Percentiles rank a stretch among this genome's conserved stretches.
Evolutionary conservation across 371 early-diverging fungal genomes (phyloP).

Genomic region (Mucor plumbeus): DNA sequence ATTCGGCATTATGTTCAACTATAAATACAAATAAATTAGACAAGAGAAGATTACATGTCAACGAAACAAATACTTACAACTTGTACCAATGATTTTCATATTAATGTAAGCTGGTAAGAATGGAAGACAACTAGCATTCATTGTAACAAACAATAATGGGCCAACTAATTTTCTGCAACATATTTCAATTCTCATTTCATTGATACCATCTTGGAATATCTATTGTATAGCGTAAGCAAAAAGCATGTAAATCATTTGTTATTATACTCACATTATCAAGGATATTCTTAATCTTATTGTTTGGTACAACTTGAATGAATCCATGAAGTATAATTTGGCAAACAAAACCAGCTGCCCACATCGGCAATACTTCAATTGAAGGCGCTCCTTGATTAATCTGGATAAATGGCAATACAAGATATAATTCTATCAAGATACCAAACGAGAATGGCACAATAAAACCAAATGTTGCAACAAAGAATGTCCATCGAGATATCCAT

Average conservation of each 20-base stretch:
- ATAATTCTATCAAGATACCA: slow-evolving; percentile 56
- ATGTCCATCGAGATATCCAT: slow-evolving; percentile 25
- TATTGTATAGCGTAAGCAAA: not conserved
- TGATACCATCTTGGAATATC: slow-evolving; percentile 30
- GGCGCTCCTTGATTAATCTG: slow-evolving; percentile 26
- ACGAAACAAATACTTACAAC: not conserved
- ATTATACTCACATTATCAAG: slow-evolving; percentile 37
- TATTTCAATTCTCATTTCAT: slow-evolving; percentile 16
- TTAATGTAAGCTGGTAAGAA: slow-evolving; percentile 18
- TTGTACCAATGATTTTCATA: slow-evolving; percentile 15
- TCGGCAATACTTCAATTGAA: slow-evolving; percentile 39
- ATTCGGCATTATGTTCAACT: slow-evolving; percentile 22
- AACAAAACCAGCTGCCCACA: slow-evolving; percentile 54
- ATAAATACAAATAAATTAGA: not conserved
- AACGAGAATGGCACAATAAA: slow-evolving; percentile 50
- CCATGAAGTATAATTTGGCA: slow-evolving; percentile 46
- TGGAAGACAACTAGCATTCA: slow-evolving; percentile 11
- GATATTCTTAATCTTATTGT: slow-evolving; percentile 28
- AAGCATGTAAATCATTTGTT: no score
- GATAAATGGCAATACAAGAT: slow-evolving; percentile 51
- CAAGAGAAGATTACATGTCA: not conserved
- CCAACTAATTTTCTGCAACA: slow-evolving; percentile 11
- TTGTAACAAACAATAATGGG: slow-evolving; percentile 8
- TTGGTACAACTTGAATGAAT: slow-evolving; percentile 36
- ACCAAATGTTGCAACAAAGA: slow-evolving; percentile 48